Evolutionary conservation across 208 protist species (phyloP).

Genomic region (Crithidia thermophila): DNA sequence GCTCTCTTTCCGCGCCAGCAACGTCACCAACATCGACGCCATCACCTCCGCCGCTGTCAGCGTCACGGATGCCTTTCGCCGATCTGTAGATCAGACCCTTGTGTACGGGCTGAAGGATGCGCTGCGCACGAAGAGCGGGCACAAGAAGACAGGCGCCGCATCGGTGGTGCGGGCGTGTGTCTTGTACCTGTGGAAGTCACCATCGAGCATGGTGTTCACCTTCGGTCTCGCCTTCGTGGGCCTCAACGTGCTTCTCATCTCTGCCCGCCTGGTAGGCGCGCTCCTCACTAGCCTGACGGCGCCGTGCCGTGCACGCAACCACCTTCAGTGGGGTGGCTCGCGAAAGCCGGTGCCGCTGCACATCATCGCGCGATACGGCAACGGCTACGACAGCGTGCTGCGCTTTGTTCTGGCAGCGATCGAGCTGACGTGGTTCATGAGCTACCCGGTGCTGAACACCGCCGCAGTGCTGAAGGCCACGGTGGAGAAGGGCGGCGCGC

Average conservation of each 20-base stretch:
- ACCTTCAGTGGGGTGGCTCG: constrained; percentile 18
- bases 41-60: neutral
- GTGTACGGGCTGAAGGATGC: constrained; percentile 26
- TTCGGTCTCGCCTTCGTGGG: constrained; percentile 30
- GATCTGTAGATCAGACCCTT: constrained; percentile 26
- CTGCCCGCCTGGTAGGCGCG: constrained; percentile 2
- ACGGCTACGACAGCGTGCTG: constrained; percentile 58
- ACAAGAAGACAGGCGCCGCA: neutral
- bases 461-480: constrained; percentile 14
- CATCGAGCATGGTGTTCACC: constrained; percentile 35
- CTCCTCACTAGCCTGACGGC: constrained; percentile 26
- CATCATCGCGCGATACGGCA: constrained; percentile 44
- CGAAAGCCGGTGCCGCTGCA: constrained; percentile 28
- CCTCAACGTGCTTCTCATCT: constrained; percentile 19
- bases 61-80: constrained; percentile 11
- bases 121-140: constrained; percentile 12
- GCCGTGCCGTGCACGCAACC: constrained; percentile 10
- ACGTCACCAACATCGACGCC: constrained; percentile 10
- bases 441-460: constrained; percentile 30
- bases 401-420: constrained; percentile 40
- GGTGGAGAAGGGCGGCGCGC: neutral
- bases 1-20: constrained; percentile 11
- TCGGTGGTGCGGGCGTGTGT: constrained; percentile 7
- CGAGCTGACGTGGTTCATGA: constrained; percentile 60
- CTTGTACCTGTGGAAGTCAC: constrained; percentile 31